These are phyloP conservation scores for Choiromyces venosus DNA, from an alignment of 495 filamentous ascomycete species.

Conservation along the genomic window DNA sequence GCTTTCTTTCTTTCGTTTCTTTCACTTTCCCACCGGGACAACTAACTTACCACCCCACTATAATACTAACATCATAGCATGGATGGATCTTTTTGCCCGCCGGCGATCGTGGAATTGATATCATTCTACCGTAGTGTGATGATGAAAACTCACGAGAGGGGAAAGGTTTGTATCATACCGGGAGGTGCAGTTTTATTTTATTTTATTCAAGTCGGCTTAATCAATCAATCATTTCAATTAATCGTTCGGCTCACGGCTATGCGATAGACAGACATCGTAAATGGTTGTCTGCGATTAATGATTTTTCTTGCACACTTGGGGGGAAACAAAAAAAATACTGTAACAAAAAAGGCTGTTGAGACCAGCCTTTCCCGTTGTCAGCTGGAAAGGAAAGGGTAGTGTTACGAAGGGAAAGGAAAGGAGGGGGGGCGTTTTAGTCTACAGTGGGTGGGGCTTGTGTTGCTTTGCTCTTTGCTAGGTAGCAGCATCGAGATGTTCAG, in stretches of 20 bases:
- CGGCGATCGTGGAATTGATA: constrained; percentile 1
- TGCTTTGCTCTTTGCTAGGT: neutral
- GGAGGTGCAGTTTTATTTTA: neutral
- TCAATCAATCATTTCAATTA: neutral
- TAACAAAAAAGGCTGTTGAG: neutral
- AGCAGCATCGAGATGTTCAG: neutral
- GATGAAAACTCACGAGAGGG: neutral
- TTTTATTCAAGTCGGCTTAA: neutral
- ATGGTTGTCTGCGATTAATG: neutral
- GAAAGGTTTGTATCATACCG: neutral
- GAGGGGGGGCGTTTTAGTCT: neutral
- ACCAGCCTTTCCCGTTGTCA: neutral
- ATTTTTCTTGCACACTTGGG: neutral
- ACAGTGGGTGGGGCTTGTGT: constrained; percentile 1
- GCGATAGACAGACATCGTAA: neutral
- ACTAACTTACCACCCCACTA: neutral
- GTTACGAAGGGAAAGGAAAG: neutral
- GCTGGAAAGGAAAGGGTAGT: neutral
- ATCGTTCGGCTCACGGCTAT: neutral
- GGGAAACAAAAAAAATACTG: neutral
- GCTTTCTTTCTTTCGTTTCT: neutral
- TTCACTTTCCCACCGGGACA: neutral
- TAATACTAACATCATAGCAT: neutral
- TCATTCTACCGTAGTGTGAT: neutral
- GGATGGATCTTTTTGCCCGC: neutral